These are phyloP conservation scores for Helotiales sp. DNA, from an alignment of 2,329 filamentous ascomycete genomes.

Conservation along the genomic window DNA sequence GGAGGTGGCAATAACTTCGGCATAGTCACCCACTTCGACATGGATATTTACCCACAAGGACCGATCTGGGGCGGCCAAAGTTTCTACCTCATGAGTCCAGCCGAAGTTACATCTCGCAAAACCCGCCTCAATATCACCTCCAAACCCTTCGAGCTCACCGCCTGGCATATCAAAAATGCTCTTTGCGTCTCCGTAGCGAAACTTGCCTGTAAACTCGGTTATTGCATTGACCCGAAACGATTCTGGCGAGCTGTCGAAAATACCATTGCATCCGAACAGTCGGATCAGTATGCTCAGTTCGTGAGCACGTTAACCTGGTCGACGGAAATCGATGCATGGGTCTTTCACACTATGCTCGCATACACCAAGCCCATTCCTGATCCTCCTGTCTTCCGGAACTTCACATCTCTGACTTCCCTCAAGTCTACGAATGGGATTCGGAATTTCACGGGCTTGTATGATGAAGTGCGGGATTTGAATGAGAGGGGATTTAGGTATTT, in stretches of 20 bases:
- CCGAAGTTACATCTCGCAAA: not conserved
- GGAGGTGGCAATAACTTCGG: conserved; percentile 36
- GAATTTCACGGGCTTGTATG: conserved; percentile 6
- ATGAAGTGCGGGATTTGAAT: conserved; percentile 10
- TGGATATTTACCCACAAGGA: conserved; percentile 17
- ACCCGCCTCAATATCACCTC: not conserved
- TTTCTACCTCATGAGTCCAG: conserved; percentile 10
- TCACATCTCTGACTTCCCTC: not conserved
- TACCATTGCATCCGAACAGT: conserved; percentile 2
- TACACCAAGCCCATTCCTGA: not conserved
- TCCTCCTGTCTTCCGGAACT: not conserved
- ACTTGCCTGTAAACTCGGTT: not conserved
- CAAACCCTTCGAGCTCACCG: not conserved
- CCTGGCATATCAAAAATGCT: conserved; percentile 1
- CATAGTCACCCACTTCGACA: conserved; percentile 49
- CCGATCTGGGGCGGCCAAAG: conserved; percentile 14
- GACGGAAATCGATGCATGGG: not conserved
- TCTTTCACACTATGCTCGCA: not conserved
- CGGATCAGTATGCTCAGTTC: conserved; percentile 7
- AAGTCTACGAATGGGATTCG: not conserved
- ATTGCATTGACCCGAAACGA: conserved; percentile 3
- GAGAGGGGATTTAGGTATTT: conserved; percentile 8
- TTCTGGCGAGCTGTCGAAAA: not conserved
- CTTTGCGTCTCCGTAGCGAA: not conserved
- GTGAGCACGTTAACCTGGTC: not conserved